A percentile compares a stretch with the other conserved stretches of the same genome.
Evolutionary conservation across 345 rosid genomes (phyloP).

Genomic region (Murraya koenigii): DNA sequence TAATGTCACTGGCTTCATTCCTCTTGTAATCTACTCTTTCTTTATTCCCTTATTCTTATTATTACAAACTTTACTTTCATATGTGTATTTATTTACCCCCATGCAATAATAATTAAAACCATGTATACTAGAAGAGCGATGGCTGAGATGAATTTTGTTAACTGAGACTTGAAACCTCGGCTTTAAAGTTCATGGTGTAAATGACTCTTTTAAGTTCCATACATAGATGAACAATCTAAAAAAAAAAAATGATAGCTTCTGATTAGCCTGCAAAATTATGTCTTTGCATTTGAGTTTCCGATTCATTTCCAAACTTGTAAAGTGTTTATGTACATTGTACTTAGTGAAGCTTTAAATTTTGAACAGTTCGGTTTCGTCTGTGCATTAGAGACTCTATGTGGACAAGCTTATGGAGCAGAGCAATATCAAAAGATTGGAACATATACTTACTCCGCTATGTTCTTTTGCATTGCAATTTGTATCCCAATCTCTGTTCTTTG

Average conservation of each 20-base stretch:
- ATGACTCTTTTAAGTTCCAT: too few species aligned
- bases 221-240: too few species aligned
- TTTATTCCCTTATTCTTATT: too few species aligned
- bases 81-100: too few species aligned
- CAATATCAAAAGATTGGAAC: slow-evolving; percentile 42
- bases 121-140: too few species aligned
- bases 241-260: too few species aligned
- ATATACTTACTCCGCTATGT: slow-evolving; percentile 37
- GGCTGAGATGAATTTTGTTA: too few species aligned
- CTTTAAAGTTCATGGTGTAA: background rate
- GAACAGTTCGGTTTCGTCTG: slow-evolving; percentile 50
- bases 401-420: slow-evolving; percentile 69
- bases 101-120: too few species aligned
- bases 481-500: slow-evolving; percentile 37
- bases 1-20: slow-evolving; percentile 26
- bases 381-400: slow-evolving; percentile 60
- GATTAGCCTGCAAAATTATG: background rate
- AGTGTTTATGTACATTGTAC: background rate
- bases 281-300: background rate
- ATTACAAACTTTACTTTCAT: too few species aligned
- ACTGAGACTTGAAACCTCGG: too few species aligned
- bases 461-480: slow-evolving; percentile 33
- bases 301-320: background rate
- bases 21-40: slow-evolving; percentile 4
- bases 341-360: background rate